Base-by-base conservation (phyloP, 2,329 filamentous ascomycete genomes). In the Alternaria sp. region DNA sequence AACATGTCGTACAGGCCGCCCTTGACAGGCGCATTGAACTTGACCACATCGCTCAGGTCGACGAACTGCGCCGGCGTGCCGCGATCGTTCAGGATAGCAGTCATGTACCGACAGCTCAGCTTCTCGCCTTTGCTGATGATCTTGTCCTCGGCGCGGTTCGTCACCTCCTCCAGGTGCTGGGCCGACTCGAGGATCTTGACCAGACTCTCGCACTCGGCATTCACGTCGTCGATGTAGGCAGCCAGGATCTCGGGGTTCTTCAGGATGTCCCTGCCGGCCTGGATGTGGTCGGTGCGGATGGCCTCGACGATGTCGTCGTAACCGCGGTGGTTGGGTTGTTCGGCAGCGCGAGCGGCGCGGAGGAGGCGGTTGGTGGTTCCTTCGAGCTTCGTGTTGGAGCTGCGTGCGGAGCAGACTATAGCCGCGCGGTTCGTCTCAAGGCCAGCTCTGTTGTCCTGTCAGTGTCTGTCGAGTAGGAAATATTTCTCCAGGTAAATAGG, bases 111-210 rank as follows among this genome's bases (percentile, higher is more conserved):
- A 79, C 94, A 98, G 80, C 93, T 96, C 68, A 99, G 83, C 82
- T 97, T 98, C 85, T 99, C 95, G 56, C 95, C 95, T 69, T 95
- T 93, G 77, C 93, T 96, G 62, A 98, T 90, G 63, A 99, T 92
- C 69, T 94, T 91, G 70, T 87, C 84, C 75, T 84, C 84, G 7
- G 81, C 83, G 57, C 82, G 80, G 52, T 75, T 78, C 20, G 82
- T 84, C 48, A 87, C 80, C 56, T 85, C 84, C 63, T 82, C 81
- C 60, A 86, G 70, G 62, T 79, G 83, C 73, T 89, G 87, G 22
- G 88, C 87, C 20, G 87, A 87, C 70, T 88, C 85, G 55, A 90
- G 76, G 42, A 90, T 95, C 80, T 93, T 93, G 66, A 90, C 83
- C 60, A 98, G 86, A 74, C 90, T 89, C 68, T 89, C 85, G 75